Conservation (phyloP, 495 filamentous ascomycete species). For the Hyaloscypha bicolor region DNA sequence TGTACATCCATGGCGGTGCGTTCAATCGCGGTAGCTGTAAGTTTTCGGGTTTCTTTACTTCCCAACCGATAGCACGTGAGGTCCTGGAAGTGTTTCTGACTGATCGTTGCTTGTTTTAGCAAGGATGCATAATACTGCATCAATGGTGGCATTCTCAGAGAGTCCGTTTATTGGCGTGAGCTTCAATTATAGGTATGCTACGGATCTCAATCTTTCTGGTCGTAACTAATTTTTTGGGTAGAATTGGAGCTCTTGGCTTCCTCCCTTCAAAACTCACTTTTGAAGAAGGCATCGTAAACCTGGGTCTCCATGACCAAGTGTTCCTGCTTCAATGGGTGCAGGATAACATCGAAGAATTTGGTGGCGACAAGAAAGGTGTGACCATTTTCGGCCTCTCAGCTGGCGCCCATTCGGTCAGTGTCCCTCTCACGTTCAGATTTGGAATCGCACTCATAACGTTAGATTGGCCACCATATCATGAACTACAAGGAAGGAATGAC, state of each 20-base stretch:
- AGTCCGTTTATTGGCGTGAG: conserved; percentile 59
- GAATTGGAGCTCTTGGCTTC: conserved; percentile 68
- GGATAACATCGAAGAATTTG: conserved; percentile 60
- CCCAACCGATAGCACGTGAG: too few species aligned
- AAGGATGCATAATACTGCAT: conserved; percentile 26
- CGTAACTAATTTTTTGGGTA: conserved; percentile 17
- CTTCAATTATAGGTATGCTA: conserved; percentile 55
- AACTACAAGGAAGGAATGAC: conserved; percentile 37
- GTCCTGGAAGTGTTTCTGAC: conserved; percentile 8
- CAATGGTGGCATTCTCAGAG: conserved; percentile 50
- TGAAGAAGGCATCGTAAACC: conserved; percentile 60
- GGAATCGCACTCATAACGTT: neutral
- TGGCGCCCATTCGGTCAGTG: conserved; percentile 48
- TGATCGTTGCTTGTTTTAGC: conserved; percentile 38
- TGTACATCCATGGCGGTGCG: conserved; percentile 58
- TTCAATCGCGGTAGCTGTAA: conserved; percentile 49
- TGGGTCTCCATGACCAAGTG: conserved; percentile 70
- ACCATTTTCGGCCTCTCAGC: conserved; percentile 69
- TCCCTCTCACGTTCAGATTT: neutral
- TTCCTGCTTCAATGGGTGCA: conserved; percentile 65
- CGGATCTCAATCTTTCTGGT: neutral
- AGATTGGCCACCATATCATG: conserved; percentile 65
- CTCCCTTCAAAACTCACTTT: conserved; percentile 54
- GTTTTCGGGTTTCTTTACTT: conserved; percentile 39
- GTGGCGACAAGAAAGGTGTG: conserved; percentile 62